Evolutionary conservation across 176 grass and related monocot genomes (phyloP).

Genomic region (Carex littledalei): DNA sequence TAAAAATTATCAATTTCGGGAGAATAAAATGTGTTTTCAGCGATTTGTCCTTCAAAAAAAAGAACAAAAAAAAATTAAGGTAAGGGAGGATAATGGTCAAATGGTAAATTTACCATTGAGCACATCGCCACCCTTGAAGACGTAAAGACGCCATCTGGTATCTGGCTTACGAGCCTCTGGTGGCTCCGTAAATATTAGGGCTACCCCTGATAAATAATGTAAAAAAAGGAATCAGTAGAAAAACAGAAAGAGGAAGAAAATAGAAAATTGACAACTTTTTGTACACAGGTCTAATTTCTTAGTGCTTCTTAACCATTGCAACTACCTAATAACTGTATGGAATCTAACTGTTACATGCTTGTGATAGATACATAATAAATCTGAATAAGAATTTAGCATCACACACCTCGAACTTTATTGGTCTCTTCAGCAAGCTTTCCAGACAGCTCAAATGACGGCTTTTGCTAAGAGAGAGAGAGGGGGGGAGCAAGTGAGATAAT

Average conservation of each 20-base stretch:
- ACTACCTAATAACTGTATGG: background rate
- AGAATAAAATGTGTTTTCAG: background rate
- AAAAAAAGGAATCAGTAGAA: background rate
- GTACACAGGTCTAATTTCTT: background rate
- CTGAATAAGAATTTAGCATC: conserved; percentile 8
- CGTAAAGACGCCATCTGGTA: conserved; percentile 87
- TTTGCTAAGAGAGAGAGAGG: conserved; percentile 45
- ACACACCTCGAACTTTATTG: conserved; percentile 83
- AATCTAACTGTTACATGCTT: background rate
- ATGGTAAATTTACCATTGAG: conserved; percentile 50
- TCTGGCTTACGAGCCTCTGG: conserved; percentile 70
- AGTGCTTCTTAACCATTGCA: background rate
- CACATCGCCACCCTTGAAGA: conserved; percentile 89
- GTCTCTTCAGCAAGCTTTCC: conserved; percentile 98
- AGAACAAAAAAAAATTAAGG: background rate
- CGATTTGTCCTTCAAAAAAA: background rate
- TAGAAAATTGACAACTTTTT: background rate
- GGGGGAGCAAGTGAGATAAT: background rate
- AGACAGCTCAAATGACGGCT: conserved; percentile 94
- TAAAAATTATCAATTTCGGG: background rate
- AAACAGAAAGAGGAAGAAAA: background rate
- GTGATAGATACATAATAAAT: background rate
- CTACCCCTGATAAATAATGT: conserved; percentile 49
- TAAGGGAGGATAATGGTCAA: conserved; percentile 2
- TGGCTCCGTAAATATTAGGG: conserved; percentile 78